Conservation (phyloP, 2,329 filamentous ascomycete species). For the Ceratocystis eucalypticola region DNA sequence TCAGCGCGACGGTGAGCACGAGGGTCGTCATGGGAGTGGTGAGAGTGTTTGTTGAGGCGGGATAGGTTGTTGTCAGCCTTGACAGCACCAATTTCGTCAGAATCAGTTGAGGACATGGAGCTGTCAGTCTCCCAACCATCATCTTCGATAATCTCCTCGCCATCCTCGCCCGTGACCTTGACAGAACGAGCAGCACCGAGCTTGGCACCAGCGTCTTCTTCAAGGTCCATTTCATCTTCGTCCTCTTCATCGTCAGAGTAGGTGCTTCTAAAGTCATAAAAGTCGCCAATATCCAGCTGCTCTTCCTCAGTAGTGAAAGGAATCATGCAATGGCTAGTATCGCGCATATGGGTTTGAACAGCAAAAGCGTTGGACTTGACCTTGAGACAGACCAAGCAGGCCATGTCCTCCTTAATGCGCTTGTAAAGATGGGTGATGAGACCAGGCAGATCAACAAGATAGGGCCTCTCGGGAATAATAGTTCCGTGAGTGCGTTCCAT, state of each 20-base stretch:
- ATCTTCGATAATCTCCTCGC: slow-evolving; percentile 38
- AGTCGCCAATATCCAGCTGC: slow-evolving; percentile 87
- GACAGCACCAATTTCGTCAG: slow-evolving; percentile 67
- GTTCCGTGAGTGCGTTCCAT: slow-evolving; percentile 91
- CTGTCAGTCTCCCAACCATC: slow-evolving; percentile 95
- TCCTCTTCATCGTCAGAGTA: slow-evolving; percentile 71
- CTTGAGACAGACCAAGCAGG: slow-evolving; percentile 83
- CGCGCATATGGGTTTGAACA: slow-evolving; percentile 91
- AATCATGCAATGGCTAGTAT: slow-evolving; percentile 94
- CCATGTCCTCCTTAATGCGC: slow-evolving; percentile 65
- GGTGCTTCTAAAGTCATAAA: slow-evolving; percentile 91
- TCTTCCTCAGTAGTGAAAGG: slow-evolving; percentile 79
- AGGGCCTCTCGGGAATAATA: slow-evolving; percentile 85
- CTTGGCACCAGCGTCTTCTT: slow-evolving; percentile 50
- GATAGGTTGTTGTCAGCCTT: slow-evolving; percentile 59
- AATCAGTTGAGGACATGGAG: slow-evolving; percentile 75
- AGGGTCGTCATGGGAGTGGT: slow-evolving; percentile 59
- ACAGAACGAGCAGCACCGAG: slow-evolving; percentile 47
- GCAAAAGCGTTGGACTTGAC: slow-evolving; percentile 63
- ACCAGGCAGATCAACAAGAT: slow-evolving; percentile 69
- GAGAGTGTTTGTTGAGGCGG: slow-evolving; percentile 56
- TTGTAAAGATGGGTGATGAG: slow-evolving; percentile 64
- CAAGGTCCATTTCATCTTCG: slow-evolving; percentile 36
- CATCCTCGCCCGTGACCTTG: slow-evolving; percentile 39
- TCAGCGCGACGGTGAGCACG: slow-evolving; percentile 61